phyloP scores from a whole-genome alignment of 441 rosid species.

The Gossypium laxum region DNA sequence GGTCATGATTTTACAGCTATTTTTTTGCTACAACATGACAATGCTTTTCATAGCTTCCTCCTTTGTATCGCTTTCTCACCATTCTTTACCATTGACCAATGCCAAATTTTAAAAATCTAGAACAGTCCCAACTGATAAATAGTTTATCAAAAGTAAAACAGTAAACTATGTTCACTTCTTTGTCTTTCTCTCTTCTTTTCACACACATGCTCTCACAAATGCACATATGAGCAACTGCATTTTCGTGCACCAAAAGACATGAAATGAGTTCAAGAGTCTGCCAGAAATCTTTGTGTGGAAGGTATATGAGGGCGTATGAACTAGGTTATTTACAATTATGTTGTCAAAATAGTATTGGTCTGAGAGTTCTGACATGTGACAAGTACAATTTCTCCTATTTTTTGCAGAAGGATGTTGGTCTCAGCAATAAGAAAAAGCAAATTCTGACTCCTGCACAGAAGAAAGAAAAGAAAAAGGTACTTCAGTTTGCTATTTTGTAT shows the following conservation, averaged over 20 bases:
- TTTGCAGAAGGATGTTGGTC: conserved; percentile 31
- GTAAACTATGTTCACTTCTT: not conserved
- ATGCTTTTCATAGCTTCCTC: not conserved
- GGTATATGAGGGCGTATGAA: not conserved
- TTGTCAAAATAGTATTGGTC: not conserved
- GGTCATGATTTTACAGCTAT: not conserved
- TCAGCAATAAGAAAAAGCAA: conserved; percentile 33
- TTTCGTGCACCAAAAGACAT: not conserved
- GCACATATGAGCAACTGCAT: not conserved
- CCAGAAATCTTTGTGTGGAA: not conserved
- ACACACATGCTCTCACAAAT: not conserved
- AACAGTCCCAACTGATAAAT: not conserved
- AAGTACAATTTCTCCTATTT: conserved; percentile 14
- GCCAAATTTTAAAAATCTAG: not conserved
- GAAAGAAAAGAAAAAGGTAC: conserved; percentile 67
- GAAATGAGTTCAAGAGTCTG: not conserved
- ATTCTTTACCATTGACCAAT: not conserved
- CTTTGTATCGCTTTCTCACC: not conserved
- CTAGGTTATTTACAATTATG: not conserved
- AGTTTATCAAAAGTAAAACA: not conserved
- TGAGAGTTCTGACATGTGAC: not conserved
- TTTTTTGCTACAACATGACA: not conserved
- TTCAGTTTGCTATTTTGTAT: not conserved
- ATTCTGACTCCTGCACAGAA: conserved; percentile 38
- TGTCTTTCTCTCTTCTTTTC: not conserved